A percentile compares a stretch with the other conserved stretches of the same genome.
These are phyloP conservation scores for Gastrodia elata DNA, from an alignment of 106 monocot genomes.

Conservation along the genomic window DNA sequence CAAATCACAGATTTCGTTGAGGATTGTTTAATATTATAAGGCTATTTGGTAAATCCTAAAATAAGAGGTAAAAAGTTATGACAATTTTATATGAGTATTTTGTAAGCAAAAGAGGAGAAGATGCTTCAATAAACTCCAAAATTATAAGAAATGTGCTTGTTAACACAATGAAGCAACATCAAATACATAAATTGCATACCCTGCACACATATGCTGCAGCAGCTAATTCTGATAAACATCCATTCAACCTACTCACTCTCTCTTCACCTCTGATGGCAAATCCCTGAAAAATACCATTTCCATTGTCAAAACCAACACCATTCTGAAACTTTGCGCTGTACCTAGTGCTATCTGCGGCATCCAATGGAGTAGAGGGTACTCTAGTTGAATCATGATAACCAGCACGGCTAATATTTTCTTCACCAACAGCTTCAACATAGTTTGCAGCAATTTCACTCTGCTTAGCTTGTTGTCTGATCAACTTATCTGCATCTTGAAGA, in stretches of 20 bases:
- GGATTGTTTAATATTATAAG: not conserved
- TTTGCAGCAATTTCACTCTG: slow-evolving; percentile 88
- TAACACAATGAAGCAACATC: not conserved
- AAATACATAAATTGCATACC: slow-evolving; percentile 27
- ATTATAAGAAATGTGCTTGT: not conserved
- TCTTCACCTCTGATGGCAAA: slow-evolving; percentile 89
- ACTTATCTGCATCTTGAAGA: slow-evolving; percentile 75
- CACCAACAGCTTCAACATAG: slow-evolving; percentile 64
- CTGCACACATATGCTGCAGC: slow-evolving; percentile 84
- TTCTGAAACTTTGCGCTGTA: slow-evolving; percentile 53
- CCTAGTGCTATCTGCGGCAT: slow-evolving; percentile 12
- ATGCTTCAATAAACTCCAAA: not conserved
- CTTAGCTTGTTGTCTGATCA: slow-evolving; percentile 65
- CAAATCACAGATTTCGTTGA: not conserved
- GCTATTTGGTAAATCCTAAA: not conserved
- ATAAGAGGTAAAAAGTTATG: not conserved
- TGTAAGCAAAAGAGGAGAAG: not conserved
- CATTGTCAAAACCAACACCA: slow-evolving; percentile 88
- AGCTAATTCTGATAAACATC: slow-evolving; percentile 84
- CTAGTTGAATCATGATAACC: slow-evolving; percentile 23
- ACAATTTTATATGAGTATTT: not conserved
- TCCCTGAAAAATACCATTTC: slow-evolving; percentile 65
- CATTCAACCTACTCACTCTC: slow-evolving; percentile 56
- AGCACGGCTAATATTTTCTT: slow-evolving; percentile 26
- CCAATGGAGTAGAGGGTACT: slow-evolving; percentile 7